Conservation (phyloP, 2,329 filamentous ascomycete genomes). For the Pseudopithomyces chartarum region DNA sequence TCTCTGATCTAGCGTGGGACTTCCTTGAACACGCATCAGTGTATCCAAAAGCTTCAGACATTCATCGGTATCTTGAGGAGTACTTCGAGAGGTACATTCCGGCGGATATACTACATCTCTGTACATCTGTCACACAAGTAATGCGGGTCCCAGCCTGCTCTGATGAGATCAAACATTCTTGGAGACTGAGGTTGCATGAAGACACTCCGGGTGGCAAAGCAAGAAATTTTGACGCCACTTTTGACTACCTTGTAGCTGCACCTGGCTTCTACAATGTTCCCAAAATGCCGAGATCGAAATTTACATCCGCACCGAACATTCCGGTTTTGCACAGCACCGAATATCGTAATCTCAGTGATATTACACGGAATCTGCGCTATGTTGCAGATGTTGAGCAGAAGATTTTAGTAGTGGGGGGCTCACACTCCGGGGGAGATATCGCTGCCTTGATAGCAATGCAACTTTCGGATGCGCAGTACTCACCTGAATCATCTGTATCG, state of each 20-base stretch:
- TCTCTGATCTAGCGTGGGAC: constrained; percentile 70
- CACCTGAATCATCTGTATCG: constrained; percentile 42
- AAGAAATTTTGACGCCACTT: constrained; percentile 37
- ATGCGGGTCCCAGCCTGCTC: background rate
- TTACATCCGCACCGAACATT: background rate
- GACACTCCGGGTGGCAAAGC: background rate
- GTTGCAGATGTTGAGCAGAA: constrained; percentile 39
- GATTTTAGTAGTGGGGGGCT: constrained; percentile 69
- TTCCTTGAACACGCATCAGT: constrained; percentile 56
- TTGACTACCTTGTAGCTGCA: constrained; percentile 71
- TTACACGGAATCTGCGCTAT: constrained; percentile 24
- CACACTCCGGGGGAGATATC: constrained; percentile 78
- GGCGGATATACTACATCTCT: constrained; percentile 55
- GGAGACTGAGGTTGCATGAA: background rate
- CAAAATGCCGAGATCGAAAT: constrained; percentile 37
- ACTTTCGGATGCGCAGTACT: constrained; percentile 65
- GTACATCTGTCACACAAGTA: constrained; percentile 33
- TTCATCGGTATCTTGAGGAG: constrained; percentile 69
- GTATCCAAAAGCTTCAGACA: constrained; percentile 74
- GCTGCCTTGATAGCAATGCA: constrained; percentile 70
- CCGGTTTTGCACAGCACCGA: constrained; percentile 69
- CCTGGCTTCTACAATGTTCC: constrained; percentile 74
- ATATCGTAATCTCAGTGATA: constrained; percentile 58
- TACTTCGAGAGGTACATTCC: constrained; percentile 65
- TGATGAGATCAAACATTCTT: background rate